Evolutionary conservation across 192 early-diverging fungal genomes (phyloP), one percentile per base, ranked within the genome.

Genomic region (Dissophora ornata): DNA sequence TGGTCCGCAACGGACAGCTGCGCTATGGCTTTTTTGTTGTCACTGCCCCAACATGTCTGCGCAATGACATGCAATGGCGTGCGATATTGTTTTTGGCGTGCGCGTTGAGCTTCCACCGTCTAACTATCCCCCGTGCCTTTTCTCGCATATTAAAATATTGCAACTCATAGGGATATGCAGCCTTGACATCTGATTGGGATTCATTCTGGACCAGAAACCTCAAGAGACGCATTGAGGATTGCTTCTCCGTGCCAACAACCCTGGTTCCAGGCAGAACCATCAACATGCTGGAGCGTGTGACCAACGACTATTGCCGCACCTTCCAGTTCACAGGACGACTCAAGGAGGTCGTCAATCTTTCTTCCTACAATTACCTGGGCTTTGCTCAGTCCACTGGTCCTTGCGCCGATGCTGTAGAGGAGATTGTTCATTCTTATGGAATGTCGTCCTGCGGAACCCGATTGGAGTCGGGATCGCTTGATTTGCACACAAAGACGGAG

Each of bases 351-450:
- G 87, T 99, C 68, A 99, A 99, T 78, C 82, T 99, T 73, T 91
- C 95, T 2, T 96, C 95, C 16, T 99, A 99, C 84, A 99, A 99
- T 79, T 99, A 99, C 71, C 88, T 99, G 55, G 97, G 97, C 3
- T 99, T 99, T 85, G 96, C 94, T 41, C 94, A 98, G 83, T 88
- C 80, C 59, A 80, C 91, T 38, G 97, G 97, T 11, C 95, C 95
- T 9, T 99, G 97, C 61, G 94, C 96, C 0, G 97, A 99, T 67
- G 90, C 90, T 46, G 97, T 98, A 11, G 93, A 98, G 75, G 80
- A 84, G 33, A 79, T 88, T 7, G 84, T 97, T 52, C 69, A 80
- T 18, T 86, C 89, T 62, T 83, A 89, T 73, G 97, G 97, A 24
- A 78, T 96, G 41, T 81, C 87, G 6, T 71, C 86, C 21, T 86